Evolutionary conservation across 2,329 filamentous ascomycete species (phyloP), one percentile per base, ranked within the genome.

Genomic region (Neofusicoccum umdonicola): DNA sequence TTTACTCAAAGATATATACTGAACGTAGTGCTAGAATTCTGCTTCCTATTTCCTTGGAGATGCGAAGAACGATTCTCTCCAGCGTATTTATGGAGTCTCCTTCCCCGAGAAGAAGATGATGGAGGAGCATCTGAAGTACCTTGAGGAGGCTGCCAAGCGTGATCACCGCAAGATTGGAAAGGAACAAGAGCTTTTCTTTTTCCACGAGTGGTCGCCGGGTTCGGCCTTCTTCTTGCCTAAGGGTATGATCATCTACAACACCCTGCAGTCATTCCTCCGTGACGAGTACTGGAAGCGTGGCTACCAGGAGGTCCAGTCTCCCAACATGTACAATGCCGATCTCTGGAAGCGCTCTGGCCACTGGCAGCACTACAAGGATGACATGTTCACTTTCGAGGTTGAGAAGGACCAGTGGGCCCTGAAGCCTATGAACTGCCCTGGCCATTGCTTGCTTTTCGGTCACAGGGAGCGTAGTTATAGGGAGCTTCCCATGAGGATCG

Each of bases 141-240:
- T 99, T 35, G 94, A 97, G 73, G 95, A 99, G 80, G 95, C 95
- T n/a, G 94, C 95, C 67, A 97, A 97, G 84, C 90, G 95, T 68
- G 95, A 98, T 74, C 95, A 99, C 76, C 86, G 94, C 69, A 92
- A 91, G 80, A 93, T 99, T 70, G 95, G 93, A 68, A 91, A 90
- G 75, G 93, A 98, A 68, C 95, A 99, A 78, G 94, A 98, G 76
- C 88, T 99, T 8, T 99, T 97, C 84, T 96, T 97, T 84, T 99
- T 97, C 82, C 90, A 96, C 73, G 91, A 96, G 68, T 84, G 89
- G 71, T 97, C 93, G n/a, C 95, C 95, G 1, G 95, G 95, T 39
- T 95, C 92, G 17, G 88, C 90, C 65, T 97, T 99, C 84, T 93
- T 95, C 82, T 82, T 97, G 54, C 94, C 94, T 1, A 92, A 97